Conservation (phyloP, 768 basidiomycete species). For the Termitomyces titanicus region DNA sequence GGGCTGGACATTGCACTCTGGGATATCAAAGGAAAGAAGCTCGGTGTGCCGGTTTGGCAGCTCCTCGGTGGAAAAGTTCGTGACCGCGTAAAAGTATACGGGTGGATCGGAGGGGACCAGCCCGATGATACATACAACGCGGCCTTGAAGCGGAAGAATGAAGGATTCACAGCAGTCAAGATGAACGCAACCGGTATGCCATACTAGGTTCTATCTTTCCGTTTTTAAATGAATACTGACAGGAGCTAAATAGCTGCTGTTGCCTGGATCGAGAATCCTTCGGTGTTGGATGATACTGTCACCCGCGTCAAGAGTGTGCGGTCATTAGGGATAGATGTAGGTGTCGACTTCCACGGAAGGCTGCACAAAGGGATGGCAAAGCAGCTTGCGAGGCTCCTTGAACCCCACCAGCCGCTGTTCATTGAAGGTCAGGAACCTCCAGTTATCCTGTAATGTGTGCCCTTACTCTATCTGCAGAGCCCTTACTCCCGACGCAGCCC, state of each 20-base stretch:
- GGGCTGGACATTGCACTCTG: slow-evolving; percentile 69
- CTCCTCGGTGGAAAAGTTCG: slow-evolving; percentile 69
- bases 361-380: slow-evolving; percentile 69
- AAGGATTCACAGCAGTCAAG: slow-evolving; percentile 70
- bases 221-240: neutral
- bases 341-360: slow-evolving; percentile 68
- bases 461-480: slow-evolving; percentile 31
- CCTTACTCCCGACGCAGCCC: slow-evolving; percentile 56
- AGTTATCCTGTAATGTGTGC: neutral
- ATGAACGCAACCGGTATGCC: slow-evolving; percentile 65
- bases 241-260: slow-evolving; percentile 24
- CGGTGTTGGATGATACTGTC: slow-evolving; percentile 45
- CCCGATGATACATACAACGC: slow-evolving; percentile 50
- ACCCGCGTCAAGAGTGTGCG: slow-evolving; percentile 50
- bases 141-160: slow-evolving; percentile 48
- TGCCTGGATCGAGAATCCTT: slow-evolving; percentile 62
- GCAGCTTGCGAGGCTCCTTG: slow-evolving; percentile 59
- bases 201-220: neutral
- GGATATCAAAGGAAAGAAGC: slow-evolving; percentile 80
- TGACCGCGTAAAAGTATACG: slow-evolving; percentile 53
- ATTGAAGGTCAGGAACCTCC: slow-evolving; percentile 45
- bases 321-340: slow-evolving; percentile 57
- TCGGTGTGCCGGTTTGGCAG: slow-evolving; percentile 63
- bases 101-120: slow-evolving; percentile 56
- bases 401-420: slow-evolving; percentile 57